Evolutionary conservation across 2,329 filamentous ascomycete genomes (phyloP).

Genomic region (Fusarium sp.): DNA sequence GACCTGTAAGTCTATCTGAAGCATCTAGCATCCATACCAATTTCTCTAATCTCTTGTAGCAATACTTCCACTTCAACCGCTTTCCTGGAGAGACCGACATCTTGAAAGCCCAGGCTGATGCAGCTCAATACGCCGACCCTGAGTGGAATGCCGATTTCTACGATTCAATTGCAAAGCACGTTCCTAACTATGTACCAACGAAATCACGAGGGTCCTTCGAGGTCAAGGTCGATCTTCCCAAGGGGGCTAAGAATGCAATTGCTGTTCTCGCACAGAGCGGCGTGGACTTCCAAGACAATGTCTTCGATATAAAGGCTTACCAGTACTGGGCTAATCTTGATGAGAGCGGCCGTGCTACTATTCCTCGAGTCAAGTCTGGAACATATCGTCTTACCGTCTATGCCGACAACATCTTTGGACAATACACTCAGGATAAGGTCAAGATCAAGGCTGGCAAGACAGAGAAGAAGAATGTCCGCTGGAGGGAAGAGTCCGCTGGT

Average conservation of each 20-base stretch:
- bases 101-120: slow-evolving; percentile 63
- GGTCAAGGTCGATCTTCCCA: slow-evolving; percentile 62
- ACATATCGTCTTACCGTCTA: slow-evolving; percentile 72
- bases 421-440: slow-evolving; percentile 64
- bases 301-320: slow-evolving; percentile 62
- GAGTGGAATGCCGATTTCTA: slow-evolving; percentile 70
- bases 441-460: slow-evolving; percentile 52
- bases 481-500: slow-evolving; percentile 66
- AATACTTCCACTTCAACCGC: slow-evolving; percentile 71
- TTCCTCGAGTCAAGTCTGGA: slow-evolving; percentile 66
- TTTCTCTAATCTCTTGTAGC: slow-evolving; percentile 39
- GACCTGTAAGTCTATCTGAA: slow-evolving; percentile 52
- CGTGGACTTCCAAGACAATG: slow-evolving; percentile 54
- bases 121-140: slow-evolving; percentile 60
- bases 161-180: slow-evolving; percentile 68
- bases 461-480: slow-evolving; percentile 54
- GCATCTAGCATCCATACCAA: not conserved
- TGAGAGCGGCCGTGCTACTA: slow-evolving; percentile 58
- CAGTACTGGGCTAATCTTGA: slow-evolving; percentile 71
- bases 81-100: slow-evolving; percentile 58
- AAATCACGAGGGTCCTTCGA: slow-evolving; percentile 61
- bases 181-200: slow-evolving; percentile 68
- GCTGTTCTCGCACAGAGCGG: slow-evolving; percentile 59
- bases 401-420: slow-evolving; percentile 69
- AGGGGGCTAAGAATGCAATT: slow-evolving; percentile 61